phyloP scores from a whole-genome alignment of 305 asterid species.

The Solanum aculeatissimum region DNA sequence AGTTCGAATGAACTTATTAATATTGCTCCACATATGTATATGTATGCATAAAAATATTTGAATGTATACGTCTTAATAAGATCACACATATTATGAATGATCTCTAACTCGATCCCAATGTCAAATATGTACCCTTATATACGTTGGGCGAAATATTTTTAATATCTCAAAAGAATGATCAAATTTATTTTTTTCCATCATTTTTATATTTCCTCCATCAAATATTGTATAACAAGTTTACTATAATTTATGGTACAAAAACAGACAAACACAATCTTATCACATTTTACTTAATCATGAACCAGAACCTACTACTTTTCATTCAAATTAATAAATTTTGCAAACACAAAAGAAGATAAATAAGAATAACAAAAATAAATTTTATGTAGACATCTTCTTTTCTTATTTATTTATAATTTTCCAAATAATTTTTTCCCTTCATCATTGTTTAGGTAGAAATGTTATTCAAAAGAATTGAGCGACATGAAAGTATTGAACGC shows the following conservation, averaged over 20 bases:
- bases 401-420: too few species aligned
- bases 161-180: too few species aligned
- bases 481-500: too few species aligned
- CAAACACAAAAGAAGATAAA: neutral
- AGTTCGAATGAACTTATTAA: neutral
- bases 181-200: too few species aligned
- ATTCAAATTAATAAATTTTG: neutral
- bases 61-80: neutral
- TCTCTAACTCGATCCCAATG: too few species aligned
- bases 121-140: too few species aligned
- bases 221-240: too few species aligned
- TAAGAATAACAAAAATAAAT: neutral
- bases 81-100: neutral
- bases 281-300: neutral
- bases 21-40: neutral
- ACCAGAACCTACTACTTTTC: neutral
- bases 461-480: too few species aligned
- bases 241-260: neutral
- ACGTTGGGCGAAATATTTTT: too few species aligned
- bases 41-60: neutral
- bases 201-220: too few species aligned
- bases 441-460: too few species aligned
- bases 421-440: too few species aligned
- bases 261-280: neutral
- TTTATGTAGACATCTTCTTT: neutral